phyloP scores from a whole-genome alignment of 2,329 filamentous ascomycete species.

The Fusarium bulbicola region DNA sequence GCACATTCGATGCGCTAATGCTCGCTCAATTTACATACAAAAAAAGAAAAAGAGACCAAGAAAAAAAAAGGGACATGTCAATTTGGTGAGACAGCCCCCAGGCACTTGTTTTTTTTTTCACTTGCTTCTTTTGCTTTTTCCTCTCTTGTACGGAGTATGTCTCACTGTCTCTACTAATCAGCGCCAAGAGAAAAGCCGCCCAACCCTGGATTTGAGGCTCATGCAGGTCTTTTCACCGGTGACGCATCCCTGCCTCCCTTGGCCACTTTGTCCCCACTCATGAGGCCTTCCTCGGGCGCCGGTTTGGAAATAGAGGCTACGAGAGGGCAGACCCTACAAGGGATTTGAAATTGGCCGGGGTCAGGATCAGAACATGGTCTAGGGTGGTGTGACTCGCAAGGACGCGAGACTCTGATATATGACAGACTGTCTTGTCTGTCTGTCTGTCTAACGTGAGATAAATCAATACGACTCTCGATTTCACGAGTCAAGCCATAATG shows the following conservation, averaged over 20 bases:
- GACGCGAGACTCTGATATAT: conserved; percentile 22
- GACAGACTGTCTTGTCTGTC: background rate
- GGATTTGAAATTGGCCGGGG: background rate
- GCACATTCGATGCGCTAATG: background rate
- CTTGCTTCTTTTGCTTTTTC: background rate
- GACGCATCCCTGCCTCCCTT: conserved; percentile 4
- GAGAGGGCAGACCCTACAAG: background rate
- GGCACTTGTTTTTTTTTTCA: background rate
- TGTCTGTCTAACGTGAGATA: background rate
- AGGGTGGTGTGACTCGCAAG: conserved; percentile 6
- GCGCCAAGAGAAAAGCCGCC: conserved; percentile 3
- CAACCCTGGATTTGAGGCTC: conserved; percentile 24
- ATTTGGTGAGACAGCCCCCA: background rate
- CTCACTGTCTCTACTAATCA: background rate
- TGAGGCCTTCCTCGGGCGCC: conserved; percentile 32
- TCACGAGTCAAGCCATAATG: background rate
- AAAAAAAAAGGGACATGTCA: background rate
- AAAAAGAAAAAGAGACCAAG: background rate
- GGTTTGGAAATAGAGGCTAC: background rate
- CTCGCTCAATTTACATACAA: background rate
- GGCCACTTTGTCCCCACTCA: conserved; percentile 4
- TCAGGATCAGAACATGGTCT: background rate
- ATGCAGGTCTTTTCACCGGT: conserved; percentile 33
- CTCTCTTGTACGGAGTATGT: background rate
- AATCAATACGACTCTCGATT: background rate